Conservation (phyloP, 805 yeast species). For the Lipomyces kockii region DNA sequence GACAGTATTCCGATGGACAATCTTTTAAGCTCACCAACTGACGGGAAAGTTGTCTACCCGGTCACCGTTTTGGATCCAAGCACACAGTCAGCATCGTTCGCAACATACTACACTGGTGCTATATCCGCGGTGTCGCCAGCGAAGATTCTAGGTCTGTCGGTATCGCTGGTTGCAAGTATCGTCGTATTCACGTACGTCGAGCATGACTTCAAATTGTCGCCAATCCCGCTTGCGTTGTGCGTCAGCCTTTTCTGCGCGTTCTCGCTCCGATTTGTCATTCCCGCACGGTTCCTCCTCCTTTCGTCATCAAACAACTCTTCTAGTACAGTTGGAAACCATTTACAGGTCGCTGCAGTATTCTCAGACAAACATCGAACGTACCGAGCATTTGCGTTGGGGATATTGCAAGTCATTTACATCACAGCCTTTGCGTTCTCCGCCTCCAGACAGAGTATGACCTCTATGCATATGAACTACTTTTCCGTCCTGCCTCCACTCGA, state of each 20-base stretch:
- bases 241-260: constrained; percentile 15
- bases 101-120: constrained; percentile 28
- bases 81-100: constrained; percentile 19
- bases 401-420: constrained; percentile 20
- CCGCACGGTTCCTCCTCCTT: constrained; percentile 15
- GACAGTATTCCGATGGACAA: constrained; percentile 1
- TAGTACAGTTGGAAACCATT: constrained; percentile 16
- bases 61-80: constrained; percentile 13
- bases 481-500: constrained; percentile 36
- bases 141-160: constrained; percentile 17
- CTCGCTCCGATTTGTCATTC: constrained; percentile 21
- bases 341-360: constrained; percentile 27
- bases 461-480: constrained; percentile 35
- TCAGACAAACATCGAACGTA: constrained; percentile 20
- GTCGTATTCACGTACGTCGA: constrained; percentile 19
- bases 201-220: constrained; percentile 10
- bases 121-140: constrained; percentile 23
- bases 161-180: constrained; percentile 18
- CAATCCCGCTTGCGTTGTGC: constrained; percentile 23
- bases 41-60: constrained; percentile 5
- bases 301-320: constrained; percentile 12
- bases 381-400: constrained; percentile 30
- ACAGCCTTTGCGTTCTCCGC: constrained; percentile 20
- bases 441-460: constrained; percentile 29
- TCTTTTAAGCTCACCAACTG: constrained; percentile 3